A percentile compares a stretch with the other conserved stretches of the same genome.
phyloP scores from a whole-genome alignment of 2,329 filamentous ascomycete species.

The Thelonectria discophora region DNA sequence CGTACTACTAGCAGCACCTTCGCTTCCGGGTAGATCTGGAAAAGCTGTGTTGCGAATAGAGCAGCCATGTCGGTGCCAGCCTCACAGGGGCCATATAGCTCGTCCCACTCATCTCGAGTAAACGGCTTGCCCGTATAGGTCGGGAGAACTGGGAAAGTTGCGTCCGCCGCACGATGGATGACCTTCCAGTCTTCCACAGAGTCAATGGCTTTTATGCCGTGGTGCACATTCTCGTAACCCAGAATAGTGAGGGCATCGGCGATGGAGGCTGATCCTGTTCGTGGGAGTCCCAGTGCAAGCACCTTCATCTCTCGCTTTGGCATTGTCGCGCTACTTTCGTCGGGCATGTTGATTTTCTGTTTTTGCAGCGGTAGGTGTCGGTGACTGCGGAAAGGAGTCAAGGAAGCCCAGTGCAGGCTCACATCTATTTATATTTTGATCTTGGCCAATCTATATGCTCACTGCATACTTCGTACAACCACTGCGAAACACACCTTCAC shows the following conservation, averaged over 20 bases:
- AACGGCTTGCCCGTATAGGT: conserved; percentile 42
- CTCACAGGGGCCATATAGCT: conserved; percentile 44
- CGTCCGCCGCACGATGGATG: conserved; percentile 44
- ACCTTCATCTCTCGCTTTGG: conserved; percentile 37
- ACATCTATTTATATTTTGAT: too few relatives aligned
- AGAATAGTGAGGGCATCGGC: conserved; percentile 44
- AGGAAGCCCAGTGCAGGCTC: too few relatives aligned
- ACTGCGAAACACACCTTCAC: too few relatives aligned
- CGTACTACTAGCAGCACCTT: conserved; percentile 47
- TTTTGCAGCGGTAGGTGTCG: too few relatives aligned
- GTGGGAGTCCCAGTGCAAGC: conserved; percentile 44
- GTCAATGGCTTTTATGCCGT: conserved; percentile 41
- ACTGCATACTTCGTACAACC: too few relatives aligned
- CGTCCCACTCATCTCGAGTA: conserved; percentile 45
- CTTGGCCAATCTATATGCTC: too few relatives aligned
- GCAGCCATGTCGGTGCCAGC: conserved; percentile 44
- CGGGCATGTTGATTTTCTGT: too few relatives aligned
- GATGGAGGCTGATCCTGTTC: conserved; percentile 48
- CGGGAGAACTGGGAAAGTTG: conserved; percentile 39
- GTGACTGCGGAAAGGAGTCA: too few relatives aligned
- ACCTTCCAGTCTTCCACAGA: conserved; percentile 36
- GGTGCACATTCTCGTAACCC: conserved; percentile 48
- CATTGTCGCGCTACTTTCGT: too few relatives aligned
- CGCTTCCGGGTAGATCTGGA: conserved; percentile 45
- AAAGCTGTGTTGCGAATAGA: conserved; percentile 42